These are phyloP conservation scores for Saposhnikovia divaricata DNA, from an alignment of 129 eudicot species.

Conservation along the genomic window DNA sequence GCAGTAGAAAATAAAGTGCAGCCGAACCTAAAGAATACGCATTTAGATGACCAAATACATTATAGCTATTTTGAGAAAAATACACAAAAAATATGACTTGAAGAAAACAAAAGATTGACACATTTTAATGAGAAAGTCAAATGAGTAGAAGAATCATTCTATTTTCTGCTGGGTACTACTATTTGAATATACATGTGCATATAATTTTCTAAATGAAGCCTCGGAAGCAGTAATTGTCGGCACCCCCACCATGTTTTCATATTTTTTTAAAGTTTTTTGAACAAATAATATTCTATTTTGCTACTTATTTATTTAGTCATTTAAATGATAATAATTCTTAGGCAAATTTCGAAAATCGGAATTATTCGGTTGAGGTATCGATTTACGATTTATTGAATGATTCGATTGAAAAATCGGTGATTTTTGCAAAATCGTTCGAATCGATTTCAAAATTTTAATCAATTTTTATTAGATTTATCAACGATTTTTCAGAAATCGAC, in stretches of 20 bases:
- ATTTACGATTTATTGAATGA: too few relatives aligned
- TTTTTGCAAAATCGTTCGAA: too few relatives aligned
- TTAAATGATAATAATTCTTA: too few relatives aligned
- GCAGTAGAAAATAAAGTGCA: too few relatives aligned
- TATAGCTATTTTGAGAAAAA: neutral
- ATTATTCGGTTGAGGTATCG: too few relatives aligned
- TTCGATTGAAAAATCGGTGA: too few relatives aligned
- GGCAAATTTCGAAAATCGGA: too few relatives aligned
- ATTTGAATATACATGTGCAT: neutral
- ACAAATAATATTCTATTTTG: neutral
- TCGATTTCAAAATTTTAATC: too few relatives aligned
- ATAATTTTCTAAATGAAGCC: neutral
- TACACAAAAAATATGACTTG: neutral
- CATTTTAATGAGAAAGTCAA: neutral
- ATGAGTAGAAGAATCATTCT: neutral
- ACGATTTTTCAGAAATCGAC: too few relatives aligned
- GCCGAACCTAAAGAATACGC: too few relatives aligned
- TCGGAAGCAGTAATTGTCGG: neutral
- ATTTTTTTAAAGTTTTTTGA: neutral
- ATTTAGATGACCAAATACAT: neutral
- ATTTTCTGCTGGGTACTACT: neutral
- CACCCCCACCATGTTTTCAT: neutral
- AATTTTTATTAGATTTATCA: too few relatives aligned
- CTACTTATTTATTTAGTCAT: too few relatives aligned
- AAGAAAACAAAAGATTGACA: neutral